Base-by-base conservation (phyloP, 768 basidiomycete species). In the Saitozyma sp. region DNA sequence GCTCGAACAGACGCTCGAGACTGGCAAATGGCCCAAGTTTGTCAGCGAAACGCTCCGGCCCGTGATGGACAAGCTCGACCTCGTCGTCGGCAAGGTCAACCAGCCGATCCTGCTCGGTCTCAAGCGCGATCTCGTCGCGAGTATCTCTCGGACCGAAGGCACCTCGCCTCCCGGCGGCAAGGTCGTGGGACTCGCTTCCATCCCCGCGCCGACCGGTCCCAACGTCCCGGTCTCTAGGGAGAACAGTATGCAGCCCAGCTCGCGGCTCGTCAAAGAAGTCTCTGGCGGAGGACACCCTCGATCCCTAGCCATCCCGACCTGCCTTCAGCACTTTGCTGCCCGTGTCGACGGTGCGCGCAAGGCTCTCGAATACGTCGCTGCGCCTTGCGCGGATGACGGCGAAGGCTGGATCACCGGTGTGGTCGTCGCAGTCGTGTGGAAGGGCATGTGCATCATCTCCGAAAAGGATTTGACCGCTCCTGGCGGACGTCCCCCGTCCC, bases 61-160 rank as follows among this genome's bases (percentile, higher is more conserved):
- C 6, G 69, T 75, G 51, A 79, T 79, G 78, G 78, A 79, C 62
- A 79, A 79, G 66, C 65, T 79, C 38, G 78, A 79, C 58, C 59
- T 74, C 53, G 69, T 77, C 29, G 76, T 77, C 46, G 76, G 76
- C 48, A 75, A 75, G 50, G 78, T 79, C 49, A 65, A 76, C 19
- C 77, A 75, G 49, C 78, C 78, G 0, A 56, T 79, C 8, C 61
- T 79, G 54, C 59, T 63, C 37, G 70, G 62, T 13, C 68, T 79
- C 52, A 76, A 76, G 64, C 63, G 71, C 11, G 75, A 76, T 53
- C 64, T 76, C 16, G 38, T 76, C 9, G 67, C 63, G 19, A 63
- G 62, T 45, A 57, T 76, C 11, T 40, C 62, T 14, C 58, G 60
- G 45, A 71, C 56, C 19, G 75, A 76, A 20, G 75, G 75, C 11